Conservation (phyloP, 768 basidiomycete genomes). For the Tulasnella sp. region DNA sequence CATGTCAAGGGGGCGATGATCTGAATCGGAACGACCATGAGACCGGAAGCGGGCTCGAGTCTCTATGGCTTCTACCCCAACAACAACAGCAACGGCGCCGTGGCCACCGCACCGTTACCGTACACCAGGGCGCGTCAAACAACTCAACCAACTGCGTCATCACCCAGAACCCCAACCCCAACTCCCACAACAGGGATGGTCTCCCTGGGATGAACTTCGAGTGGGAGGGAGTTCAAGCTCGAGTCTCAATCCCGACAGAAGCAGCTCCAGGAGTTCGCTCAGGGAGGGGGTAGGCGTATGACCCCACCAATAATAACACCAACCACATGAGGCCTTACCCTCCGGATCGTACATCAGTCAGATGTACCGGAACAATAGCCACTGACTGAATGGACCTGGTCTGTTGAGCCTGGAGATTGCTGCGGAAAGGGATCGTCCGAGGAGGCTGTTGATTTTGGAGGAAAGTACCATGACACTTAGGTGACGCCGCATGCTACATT, state of each 20-base stretch:
- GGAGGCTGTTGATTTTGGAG: neutral
- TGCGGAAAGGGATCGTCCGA: constrained; percentile 4
- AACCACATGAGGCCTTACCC: no score
- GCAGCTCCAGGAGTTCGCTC: neutral
- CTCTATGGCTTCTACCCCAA: constrained; percentile 11
- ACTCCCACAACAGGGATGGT: neutral
- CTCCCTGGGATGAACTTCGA: neutral
- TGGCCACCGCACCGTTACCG: no score
- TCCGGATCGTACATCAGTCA: no score
- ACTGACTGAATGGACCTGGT: neutral
- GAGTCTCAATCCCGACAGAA: neutral
- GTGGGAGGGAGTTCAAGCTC: neutral
- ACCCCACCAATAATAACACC: no score
- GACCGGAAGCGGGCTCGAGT: neutral
- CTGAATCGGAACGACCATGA: constrained; percentile 1
- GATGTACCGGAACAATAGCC: no score
- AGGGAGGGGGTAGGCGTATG: neutral
- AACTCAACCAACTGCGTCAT: no score
- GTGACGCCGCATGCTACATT: neutral
- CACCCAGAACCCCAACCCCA: neutral
- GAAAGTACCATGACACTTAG: neutral
- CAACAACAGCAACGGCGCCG: neutral
- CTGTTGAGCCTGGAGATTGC: neutral
- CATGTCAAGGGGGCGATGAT: constrained; percentile 8
- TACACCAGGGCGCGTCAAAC: neutral